These are phyloP conservation scores for Saccharomycopsis capsularis DNA, from an alignment of 805 yeast genomes.

Conservation along the genomic window DNA sequence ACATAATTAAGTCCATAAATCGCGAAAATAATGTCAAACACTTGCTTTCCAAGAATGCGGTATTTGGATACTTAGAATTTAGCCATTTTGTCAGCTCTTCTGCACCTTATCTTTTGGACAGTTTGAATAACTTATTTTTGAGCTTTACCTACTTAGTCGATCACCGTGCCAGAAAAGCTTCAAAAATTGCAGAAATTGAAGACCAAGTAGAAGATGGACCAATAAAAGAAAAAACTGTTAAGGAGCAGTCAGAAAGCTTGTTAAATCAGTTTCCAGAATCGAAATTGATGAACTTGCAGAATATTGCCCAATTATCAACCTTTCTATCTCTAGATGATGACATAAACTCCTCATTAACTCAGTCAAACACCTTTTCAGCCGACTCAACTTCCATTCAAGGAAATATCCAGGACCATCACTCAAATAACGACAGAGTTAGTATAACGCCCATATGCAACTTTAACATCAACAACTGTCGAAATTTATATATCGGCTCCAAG, in stretches of 20 bases:
- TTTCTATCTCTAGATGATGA: constrained; percentile 27
- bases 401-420: neutral
- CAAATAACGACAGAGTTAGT: neutral
- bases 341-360: neutral
- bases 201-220: no score
- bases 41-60: constrained; percentile 6
- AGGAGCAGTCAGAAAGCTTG: neutral
- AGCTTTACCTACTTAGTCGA: constrained; percentile 26
- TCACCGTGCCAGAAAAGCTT: neutral
- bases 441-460: constrained; percentile 1
- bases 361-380: neutral
- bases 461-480: constrained; percentile 6
- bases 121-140: constrained; percentile 38
- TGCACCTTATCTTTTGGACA: constrained; percentile 39
- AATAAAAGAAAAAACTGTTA: constrained; percentile 7
- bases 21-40: constrained; percentile 13
- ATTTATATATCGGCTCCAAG: constrained; percentile 19
- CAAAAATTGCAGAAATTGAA: neutral
- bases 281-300: constrained; percentile 33
- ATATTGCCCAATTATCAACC: constrained; percentile 37
- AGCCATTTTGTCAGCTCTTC: constrained; percentile 27
- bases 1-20: constrained; percentile 23
- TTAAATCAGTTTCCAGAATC: constrained; percentile 25
- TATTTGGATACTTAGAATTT: constrained; percentile 32
- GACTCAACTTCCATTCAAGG: neutral